Evolutionary conservation across 2,329 filamentous ascomycete species (phyloP).

Genomic region (Claviceps pazoutovae): DNA sequence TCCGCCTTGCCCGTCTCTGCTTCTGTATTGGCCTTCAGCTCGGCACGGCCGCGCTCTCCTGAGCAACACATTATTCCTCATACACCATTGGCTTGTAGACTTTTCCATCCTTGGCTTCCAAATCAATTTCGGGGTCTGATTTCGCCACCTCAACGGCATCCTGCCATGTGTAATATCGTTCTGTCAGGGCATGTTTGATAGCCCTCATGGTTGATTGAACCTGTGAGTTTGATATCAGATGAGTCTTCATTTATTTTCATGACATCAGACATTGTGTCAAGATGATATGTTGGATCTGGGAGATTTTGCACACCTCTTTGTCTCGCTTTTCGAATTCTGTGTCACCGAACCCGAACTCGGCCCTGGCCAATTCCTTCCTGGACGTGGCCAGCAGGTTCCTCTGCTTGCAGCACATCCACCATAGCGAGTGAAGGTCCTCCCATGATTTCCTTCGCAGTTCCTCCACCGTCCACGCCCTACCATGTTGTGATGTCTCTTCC

Average conservation of each 20-base stretch:
- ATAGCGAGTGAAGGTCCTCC: slow-evolving; percentile 83
- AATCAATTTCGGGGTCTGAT: slow-evolving; percentile 52
- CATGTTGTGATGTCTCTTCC: slow-evolving; percentile 55
- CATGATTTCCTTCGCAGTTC: slow-evolving; percentile 83
- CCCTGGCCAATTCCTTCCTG: slow-evolving; percentile 49
- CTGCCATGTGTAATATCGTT: slow-evolving; percentile 79
- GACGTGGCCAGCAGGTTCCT: slow-evolving; percentile 79
- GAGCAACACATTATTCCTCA: slow-evolving; percentile 19
- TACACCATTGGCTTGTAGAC: slow-evolving; percentile 34
- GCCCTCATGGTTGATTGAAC: slow-evolving; percentile 62
- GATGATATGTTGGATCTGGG: not conserved
- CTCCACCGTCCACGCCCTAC: slow-evolving; percentile 69
- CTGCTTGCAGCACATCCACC: slow-evolving; percentile 91
- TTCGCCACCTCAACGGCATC: slow-evolving; percentile 55
- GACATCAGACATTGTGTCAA: not conserved
- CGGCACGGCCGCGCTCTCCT: slow-evolving; percentile 13
- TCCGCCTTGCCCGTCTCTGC: slow-evolving; percentile 7
- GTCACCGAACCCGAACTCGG: slow-evolving; percentile 61
- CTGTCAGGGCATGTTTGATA: slow-evolving; percentile 75
- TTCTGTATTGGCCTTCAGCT: slow-evolving; percentile 7
- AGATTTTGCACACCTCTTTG: slow-evolving; percentile 41
- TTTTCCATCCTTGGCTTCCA: slow-evolving; percentile 31
- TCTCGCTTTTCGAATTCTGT: slow-evolving; percentile 52
- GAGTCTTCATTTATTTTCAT: too few relatives aligned
- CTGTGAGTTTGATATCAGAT: slow-evolving; percentile 28